These are phyloP conservation scores for Diplodia seriata DNA, from an alignment of 2,329 filamentous ascomycete species.

Conservation along the genomic window DNA sequence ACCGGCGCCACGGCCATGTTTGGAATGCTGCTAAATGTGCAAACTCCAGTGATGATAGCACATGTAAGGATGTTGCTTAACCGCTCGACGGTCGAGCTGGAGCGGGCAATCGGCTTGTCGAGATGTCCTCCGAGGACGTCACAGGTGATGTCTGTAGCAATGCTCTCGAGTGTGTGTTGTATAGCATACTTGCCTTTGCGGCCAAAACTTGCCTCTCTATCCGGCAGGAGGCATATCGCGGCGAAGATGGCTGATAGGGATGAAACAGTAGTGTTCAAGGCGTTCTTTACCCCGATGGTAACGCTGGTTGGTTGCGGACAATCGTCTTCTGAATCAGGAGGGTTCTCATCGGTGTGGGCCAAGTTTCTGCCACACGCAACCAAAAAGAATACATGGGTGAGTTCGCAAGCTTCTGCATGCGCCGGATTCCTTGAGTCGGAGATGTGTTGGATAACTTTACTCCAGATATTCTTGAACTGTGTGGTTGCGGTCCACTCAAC, in stretches of 20 bases:
- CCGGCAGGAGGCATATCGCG: constrained; percentile 36
- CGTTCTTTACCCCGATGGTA: constrained; percentile 43
- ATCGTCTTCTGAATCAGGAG: constrained; percentile 34
- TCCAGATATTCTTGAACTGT: constrained; percentile 46
- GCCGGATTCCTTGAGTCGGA: constrained; percentile 42
- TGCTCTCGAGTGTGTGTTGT: neutral
- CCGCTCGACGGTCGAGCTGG: constrained; percentile 7
- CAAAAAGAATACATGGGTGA: constrained; percentile 43
- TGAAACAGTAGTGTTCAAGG: constrained; percentile 32
- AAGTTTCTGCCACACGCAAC: constrained; percentile 42
- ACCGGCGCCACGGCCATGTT: neutral
- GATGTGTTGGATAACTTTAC: constrained; percentile 43
- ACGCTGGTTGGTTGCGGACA: constrained; percentile 42
- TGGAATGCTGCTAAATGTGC: neutral
- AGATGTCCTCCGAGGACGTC: constrained; percentile 1
- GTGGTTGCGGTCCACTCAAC: constrained; percentile 50
- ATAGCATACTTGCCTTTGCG: constrained; percentile 39
- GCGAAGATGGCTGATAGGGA: constrained; percentile 19
- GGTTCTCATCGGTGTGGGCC: constrained; percentile 37
- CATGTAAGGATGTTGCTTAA: constrained; percentile 21
- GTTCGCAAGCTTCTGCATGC: constrained; percentile 39
- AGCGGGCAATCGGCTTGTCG: neutral
- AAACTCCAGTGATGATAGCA: constrained; percentile 9
- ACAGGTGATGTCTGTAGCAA: neutral
- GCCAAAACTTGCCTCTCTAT: constrained; percentile 37